phyloP scores from a whole-genome alignment of 73 alveolate genomes.

The Paramecium tetraurelia region DNA sequence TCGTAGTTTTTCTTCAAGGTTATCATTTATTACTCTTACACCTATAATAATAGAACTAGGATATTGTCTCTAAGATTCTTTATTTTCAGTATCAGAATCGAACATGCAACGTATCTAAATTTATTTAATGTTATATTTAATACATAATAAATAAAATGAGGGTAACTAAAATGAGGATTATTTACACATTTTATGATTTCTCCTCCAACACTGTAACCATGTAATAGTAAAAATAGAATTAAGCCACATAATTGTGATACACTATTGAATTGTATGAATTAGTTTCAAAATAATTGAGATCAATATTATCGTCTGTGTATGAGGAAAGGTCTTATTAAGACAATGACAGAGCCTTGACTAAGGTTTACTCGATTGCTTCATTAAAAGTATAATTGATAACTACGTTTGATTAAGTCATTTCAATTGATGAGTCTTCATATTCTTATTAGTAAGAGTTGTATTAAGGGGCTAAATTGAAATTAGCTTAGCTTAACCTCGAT shows the following conservation, averaged over 20 bases:
- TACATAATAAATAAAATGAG: not conserved
- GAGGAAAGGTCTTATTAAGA: not conserved
- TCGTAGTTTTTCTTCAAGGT: not conserved
- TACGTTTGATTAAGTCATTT: not conserved
- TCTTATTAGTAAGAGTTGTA: not conserved
- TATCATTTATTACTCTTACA: not conserved
- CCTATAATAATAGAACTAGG: not conserved
- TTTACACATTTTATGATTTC: not conserved
- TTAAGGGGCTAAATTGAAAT: not conserved
- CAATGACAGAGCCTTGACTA: not conserved
- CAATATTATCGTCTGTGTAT: not conserved
- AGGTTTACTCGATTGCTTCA: not conserved
- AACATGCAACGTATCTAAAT: not conserved
- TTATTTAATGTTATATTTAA: not conserved
- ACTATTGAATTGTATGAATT: not conserved
- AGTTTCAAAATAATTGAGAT: not conserved
- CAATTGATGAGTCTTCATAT: not conserved
- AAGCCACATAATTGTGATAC: not conserved
- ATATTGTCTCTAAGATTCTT: not conserved
- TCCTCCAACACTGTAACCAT: not conserved
- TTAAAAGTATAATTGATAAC: not conserved
- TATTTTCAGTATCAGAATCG: not conserved
- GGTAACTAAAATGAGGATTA: not conserved
- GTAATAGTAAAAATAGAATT: not conserved
- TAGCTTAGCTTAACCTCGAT: not conserved